A percentile compares a stretch with the other conserved stretches of the same genome.
Evolutionary conservation across 805 yeast species (phyloP).

Genomic region (Saccharomycopsis fermentans): DNA sequence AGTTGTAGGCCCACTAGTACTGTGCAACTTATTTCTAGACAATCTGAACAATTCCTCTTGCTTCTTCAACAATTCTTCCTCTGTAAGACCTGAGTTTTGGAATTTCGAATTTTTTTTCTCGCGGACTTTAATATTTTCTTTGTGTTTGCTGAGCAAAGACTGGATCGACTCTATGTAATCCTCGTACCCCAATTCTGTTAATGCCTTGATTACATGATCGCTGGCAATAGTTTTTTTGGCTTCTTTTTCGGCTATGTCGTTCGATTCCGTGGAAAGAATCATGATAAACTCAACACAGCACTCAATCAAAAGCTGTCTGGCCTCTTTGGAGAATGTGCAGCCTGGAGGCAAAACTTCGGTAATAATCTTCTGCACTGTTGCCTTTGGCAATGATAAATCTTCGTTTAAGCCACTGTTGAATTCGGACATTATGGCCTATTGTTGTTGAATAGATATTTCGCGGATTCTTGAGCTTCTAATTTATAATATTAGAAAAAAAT

Average conservation of each 20-base stretch:
- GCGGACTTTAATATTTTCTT: conserved; percentile 76
- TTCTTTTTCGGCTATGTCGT: conserved; percentile 93
- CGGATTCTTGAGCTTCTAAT: neutral
- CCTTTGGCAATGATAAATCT: conserved; percentile 41
- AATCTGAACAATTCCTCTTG: conserved; percentile 88
- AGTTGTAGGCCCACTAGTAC: conserved; percentile 16
- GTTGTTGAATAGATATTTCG: too few species aligned
- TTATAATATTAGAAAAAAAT: too few species aligned
- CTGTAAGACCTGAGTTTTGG: conserved; percentile 83
- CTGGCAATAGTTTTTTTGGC: conserved; percentile 94
- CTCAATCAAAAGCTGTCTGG: conserved; percentile 89
- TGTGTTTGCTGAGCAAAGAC: conserved; percentile 74
- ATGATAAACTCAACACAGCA: conserved; percentile 94
- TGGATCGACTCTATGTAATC: conserved; percentile 78
- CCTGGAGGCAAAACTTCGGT: conserved; percentile 86
- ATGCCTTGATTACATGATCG: conserved; percentile 88
- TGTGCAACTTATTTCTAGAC: conserved; percentile 55
- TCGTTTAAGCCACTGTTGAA: conserved; percentile 26
- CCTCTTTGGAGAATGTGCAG: conserved; percentile 80
- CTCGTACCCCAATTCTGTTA: conserved; percentile 76
- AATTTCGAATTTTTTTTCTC: conserved; percentile 89
- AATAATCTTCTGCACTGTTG: conserved; percentile 92
- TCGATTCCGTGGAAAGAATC: conserved; percentile 87
- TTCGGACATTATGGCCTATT: conserved; percentile 18
- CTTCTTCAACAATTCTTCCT: conserved; percentile 83